A percentile compares a stretch with the other conserved stretches of the same genome.
Evolutionary conservation across 2,329 filamentous ascomycete species (phyloP).

Genomic region (Cryphonectria naterciae): DNA sequence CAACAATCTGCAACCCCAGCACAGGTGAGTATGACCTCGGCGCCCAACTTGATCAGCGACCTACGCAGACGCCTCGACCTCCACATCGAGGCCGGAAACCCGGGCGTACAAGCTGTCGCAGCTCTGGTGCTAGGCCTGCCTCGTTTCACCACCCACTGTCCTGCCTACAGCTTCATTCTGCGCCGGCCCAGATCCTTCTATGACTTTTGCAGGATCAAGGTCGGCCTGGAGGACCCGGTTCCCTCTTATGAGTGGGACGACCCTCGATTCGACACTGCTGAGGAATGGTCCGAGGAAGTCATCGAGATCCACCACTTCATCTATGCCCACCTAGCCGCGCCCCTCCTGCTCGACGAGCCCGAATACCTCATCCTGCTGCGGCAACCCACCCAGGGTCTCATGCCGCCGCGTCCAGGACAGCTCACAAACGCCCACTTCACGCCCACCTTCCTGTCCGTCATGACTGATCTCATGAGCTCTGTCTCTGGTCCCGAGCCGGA

Average conservation of each 20-base stretch:
- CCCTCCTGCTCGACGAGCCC: background rate
- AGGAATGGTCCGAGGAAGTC: background rate
- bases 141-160: background rate
- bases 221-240: background rate
- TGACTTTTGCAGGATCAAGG: background rate
- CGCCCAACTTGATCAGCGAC: background rate
- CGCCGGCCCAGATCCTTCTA: background rate
- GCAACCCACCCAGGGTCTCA: background rate
- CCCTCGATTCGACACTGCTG: background rate
- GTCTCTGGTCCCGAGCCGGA: too few species aligned
- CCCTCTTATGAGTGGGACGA: background rate
- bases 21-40: background rate
- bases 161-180: background rate
- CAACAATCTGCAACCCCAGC: background rate
- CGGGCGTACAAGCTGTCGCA: background rate
- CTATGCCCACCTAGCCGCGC: background rate
- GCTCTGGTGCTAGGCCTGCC: background rate
- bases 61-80: background rate
- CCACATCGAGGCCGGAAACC: background rate
- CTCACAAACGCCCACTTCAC: background rate
- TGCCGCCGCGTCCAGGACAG: background rate
- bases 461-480: background rate
- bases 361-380: background rate
- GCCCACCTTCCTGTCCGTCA: background rate
- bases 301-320: background rate